These are phyloP conservation scores for Fomitopsis serialis DNA, from an alignment of 768 basidiomycete genomes.

Conservation along the genomic window DNA sequence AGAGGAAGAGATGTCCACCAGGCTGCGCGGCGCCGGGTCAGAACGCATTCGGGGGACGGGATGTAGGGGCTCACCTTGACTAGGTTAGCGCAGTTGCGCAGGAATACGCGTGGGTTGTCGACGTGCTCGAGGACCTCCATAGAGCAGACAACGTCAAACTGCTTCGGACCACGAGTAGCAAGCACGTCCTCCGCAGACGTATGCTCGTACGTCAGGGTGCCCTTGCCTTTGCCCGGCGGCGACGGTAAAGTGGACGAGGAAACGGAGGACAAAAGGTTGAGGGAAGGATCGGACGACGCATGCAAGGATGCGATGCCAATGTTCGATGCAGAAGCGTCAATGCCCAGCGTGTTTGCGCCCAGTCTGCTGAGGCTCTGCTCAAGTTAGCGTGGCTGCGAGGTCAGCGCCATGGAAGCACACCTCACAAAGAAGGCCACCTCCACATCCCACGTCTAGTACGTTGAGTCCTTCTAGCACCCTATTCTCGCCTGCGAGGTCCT, in stretches of 20 bases:
- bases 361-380: conserved; percentile 77
- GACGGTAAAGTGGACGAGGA: conserved; percentile 8
- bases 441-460: conserved; percentile 90
- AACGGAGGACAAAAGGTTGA: conserved; percentile 29
- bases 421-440: conserved; percentile 91
- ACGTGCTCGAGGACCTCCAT: conserved; percentile 99
- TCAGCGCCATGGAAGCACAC: conserved; percentile 33
- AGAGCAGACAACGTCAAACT: conserved; percentile 90
- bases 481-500: conserved; percentile 23
- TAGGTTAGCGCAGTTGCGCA: conserved; percentile 74
- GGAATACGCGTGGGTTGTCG: conserved; percentile 82
- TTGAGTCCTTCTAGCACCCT: conserved; percentile 56
- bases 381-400: not conserved
- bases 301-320: conserved; percentile 82
- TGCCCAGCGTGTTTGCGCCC: conserved; percentile 83
- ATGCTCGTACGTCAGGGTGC: conserved; percentile 59
- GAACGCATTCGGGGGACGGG: not conserved
- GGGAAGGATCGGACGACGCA: conserved; percentile 67
- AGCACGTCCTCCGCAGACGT: conserved; percentile 73
- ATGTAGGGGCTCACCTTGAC: conserved; percentile 61
- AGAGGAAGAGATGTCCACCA: conserved; percentile 92
- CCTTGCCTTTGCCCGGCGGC: conserved; percentile 3
- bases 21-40: conserved; percentile 50
- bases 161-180: conserved; percentile 39
- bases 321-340: conserved; percentile 88